Conservation (phyloP, 2,329 filamentous ascomycete species). For the Colletotrichum liriopes region DNA sequence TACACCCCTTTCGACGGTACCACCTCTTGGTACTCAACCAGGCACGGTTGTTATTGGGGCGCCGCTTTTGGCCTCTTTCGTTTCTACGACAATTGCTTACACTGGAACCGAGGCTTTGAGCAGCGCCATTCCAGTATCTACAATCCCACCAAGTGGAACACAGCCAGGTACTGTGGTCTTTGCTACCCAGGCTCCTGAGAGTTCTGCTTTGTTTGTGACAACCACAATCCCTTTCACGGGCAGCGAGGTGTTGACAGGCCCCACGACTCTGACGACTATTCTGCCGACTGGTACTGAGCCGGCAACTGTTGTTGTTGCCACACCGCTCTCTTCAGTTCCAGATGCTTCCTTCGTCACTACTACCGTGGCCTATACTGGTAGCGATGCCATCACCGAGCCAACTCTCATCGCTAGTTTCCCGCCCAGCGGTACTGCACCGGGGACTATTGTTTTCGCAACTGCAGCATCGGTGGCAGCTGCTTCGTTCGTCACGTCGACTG, state of each 20-base stretch:
- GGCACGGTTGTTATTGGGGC: constrained; percentile 33
- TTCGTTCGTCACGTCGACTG: constrained; percentile 31
- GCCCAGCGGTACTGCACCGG: constrained; percentile 22
- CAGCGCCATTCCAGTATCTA: not conserved
- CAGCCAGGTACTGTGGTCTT: constrained; percentile 5
- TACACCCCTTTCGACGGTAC: constrained; percentile 19
- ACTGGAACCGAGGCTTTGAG: constrained; percentile 5
- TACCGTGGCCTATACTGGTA: constrained; percentile 3
- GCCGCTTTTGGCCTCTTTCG: constrained; percentile 2
- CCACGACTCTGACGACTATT: constrained; percentile 22
- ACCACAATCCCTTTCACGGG: constrained; percentile 13
- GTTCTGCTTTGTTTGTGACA: not conserved
- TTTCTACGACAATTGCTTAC: constrained; percentile 8
- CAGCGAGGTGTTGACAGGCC: not conserved
- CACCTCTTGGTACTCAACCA: constrained; percentile 7
- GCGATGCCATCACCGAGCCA: not conserved
- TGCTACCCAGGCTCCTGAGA: not conserved
- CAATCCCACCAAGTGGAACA: constrained; percentile 7
- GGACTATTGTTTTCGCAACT: constrained; percentile 25
- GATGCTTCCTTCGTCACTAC: constrained; percentile 10
- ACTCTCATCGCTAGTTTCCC: constrained; percentile 10
- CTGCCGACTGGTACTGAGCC: constrained; percentile 17
- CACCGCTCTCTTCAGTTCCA: not conserved
- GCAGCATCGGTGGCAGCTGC: not conserved
- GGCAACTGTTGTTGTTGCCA: constrained; percentile 30